These are phyloP conservation scores for Lupinus albus DNA, from an alignment of 306 rosid genomes.

Conservation along the genomic window DNA sequence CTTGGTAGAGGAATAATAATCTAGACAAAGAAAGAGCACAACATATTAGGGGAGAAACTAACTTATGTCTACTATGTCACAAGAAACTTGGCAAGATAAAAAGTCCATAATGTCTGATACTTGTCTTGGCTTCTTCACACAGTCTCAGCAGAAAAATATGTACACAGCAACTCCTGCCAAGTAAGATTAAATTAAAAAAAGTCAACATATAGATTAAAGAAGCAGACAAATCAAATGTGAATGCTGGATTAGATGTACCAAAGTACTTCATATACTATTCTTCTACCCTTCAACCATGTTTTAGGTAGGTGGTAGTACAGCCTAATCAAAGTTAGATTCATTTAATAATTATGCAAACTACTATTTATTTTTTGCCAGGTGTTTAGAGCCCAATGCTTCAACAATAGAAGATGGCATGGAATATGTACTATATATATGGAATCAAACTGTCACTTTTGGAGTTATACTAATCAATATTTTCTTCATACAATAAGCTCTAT, in stretches of 20 bases:
- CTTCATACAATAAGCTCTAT: conserved; percentile 2
- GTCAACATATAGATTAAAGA: conserved; percentile 41
- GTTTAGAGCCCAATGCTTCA: conserved; percentile 39
- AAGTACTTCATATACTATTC: conserved; percentile 5
- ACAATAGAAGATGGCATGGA: conserved; percentile 27
- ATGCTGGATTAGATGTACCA: conserved; percentile 27
- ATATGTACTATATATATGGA: conserved; percentile 32
- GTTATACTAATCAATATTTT: conserved; percentile 20
- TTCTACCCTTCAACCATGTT: conserved; percentile 39
- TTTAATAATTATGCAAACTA: conserved; percentile 27
- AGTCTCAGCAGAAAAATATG: conserved; percentile 45
- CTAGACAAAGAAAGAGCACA: conserved; percentile 33
- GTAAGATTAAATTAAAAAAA: not conserved
- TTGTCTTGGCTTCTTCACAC: conserved; percentile 44
- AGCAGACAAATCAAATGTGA: conserved; percentile 37
- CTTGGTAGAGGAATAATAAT: conserved; percentile 20
- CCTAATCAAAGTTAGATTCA: conserved; percentile 35
- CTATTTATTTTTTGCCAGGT: conserved; percentile 39
- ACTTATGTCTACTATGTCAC: conserved; percentile 37
- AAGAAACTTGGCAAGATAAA: conserved; percentile 38
- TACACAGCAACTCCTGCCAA: conserved; percentile 48
- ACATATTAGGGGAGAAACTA: conserved; percentile 39
- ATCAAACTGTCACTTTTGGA: conserved; percentile 26
- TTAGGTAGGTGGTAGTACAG: conserved; percentile 44
- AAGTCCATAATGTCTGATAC: conserved; percentile 36